A percentile compares a stretch with the other conserved stretches of the same genome.
Evolutionary conservation across 1,284 basidiomycete species (phyloP).

Genomic region (Naganishia albida): DNA sequence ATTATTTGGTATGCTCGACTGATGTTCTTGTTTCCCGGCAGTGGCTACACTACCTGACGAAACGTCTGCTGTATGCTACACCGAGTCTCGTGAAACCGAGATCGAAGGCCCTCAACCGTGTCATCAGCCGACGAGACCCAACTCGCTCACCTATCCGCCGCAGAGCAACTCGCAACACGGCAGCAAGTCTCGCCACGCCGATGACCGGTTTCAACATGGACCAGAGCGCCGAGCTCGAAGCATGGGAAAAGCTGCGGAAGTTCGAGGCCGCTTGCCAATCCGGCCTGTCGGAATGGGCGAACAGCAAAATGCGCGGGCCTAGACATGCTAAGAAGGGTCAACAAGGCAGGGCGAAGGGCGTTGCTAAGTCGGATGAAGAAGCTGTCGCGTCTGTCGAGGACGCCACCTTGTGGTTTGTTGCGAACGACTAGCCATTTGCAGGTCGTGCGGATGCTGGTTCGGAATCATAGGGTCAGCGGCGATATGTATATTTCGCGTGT

Average conservation of each 20-base stretch:
- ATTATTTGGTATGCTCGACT: no score
- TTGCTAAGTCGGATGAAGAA: background rate
- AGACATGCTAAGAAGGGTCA: background rate
- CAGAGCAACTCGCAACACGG: conserved; percentile 9
- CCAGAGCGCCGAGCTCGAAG: conserved; percentile 22
- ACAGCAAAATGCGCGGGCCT: background rate
- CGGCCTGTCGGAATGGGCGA: background rate
- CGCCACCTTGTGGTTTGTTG: conserved; percentile 15
- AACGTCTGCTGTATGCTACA: conserved; percentile 40
- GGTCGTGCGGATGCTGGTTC: no score
- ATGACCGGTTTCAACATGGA: background rate
- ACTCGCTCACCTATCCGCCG: conserved; percentile 23
- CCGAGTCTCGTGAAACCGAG: conserved; percentile 41
- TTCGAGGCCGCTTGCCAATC: conserved; percentile 11
- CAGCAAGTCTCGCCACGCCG: conserved; percentile 6
- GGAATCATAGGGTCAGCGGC: no score
- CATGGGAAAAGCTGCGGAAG: conserved; percentile 11
- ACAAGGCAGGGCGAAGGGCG: background rate
- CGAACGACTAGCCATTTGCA: conserved; percentile 3
- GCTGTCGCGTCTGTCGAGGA: conserved; percentile 2
- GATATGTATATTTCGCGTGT: no score
- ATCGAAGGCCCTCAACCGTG: conserved; percentile 20
- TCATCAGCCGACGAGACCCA: conserved; percentile 22
- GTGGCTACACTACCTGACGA: conserved; percentile 50
- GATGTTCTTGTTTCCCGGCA: conserved; percentile 25